Conservation (phyloP, 2,329 filamentous ascomycete genomes). For the Neophaeococcomyces mojaviensis region DNA sequence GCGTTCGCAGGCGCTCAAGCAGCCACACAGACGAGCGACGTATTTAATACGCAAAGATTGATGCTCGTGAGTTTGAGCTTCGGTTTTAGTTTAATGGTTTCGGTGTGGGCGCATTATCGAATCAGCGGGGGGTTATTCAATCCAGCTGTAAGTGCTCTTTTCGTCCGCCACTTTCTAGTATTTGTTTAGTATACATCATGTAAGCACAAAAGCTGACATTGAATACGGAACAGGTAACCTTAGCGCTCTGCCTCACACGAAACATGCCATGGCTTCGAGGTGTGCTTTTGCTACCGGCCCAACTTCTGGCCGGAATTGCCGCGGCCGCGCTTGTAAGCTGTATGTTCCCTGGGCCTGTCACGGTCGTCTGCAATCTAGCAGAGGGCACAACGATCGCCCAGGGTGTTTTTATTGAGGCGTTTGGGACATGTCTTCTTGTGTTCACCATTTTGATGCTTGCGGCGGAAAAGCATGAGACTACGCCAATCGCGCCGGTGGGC, state of each 20-base stretch:
- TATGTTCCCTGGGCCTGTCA: conserved; percentile 49
- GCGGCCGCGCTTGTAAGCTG: conserved; percentile 52
- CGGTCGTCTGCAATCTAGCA: conserved; percentile 45
- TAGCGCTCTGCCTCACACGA: conserved; percentile 51
- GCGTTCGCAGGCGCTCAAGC: conserved; percentile 42
- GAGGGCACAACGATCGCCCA: conserved; percentile 45
- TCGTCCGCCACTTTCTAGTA: neutral
- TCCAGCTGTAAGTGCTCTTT: conserved; percentile 34
- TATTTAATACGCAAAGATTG: conserved; percentile 6
- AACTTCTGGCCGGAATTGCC: conserved; percentile 52
- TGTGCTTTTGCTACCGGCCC: conserved; percentile 46
- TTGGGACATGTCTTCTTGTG: conserved; percentile 56
- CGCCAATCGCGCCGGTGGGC: conserved; percentile 61
- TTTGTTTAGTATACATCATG: neutral
- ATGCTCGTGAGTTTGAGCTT: conserved; percentile 31
- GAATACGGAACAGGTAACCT: conserved; percentile 36
- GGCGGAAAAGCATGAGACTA: conserved; percentile 65
- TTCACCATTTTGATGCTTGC: conserved; percentile 63
- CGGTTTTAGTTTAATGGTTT: conserved; percentile 42
- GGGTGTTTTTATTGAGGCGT: conserved; percentile 61
- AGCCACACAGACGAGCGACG: conserved; percentile 26
- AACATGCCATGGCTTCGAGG: conserved; percentile 47
- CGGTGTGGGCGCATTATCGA: conserved; percentile 36
- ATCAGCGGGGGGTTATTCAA: conserved; percentile 47
- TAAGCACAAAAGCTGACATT: neutral